Percentiles rank a stretch among this genome's conserved stretches.
These are phyloP conservation scores for Alternaria brassicicola DNA, from an alignment of 2,329 filamentous ascomycete genomes.

Conservation along the genomic window DNA sequence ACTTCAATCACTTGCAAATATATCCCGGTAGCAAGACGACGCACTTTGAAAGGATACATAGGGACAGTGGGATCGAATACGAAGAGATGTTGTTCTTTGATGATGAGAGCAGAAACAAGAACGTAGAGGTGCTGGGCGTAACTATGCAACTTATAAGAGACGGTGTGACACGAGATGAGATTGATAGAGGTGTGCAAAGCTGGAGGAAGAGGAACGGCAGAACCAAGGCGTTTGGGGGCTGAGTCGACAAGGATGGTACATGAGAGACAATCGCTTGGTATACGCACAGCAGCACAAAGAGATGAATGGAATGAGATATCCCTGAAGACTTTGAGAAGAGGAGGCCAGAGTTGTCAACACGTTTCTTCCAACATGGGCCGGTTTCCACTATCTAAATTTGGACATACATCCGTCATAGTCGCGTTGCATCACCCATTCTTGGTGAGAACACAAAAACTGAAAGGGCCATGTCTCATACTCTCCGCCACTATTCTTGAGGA, in stretches of 20 bases:
- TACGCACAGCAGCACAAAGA: not conserved
- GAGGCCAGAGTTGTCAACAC: too few relatives aligned
- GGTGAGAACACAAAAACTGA: too few relatives aligned
- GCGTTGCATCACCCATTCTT: too few relatives aligned
- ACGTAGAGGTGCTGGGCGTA: constrained; percentile 80
- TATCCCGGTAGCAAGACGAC: constrained; percentile 81
- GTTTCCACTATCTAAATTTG: too few relatives aligned
- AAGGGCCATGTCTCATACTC: too few relatives aligned
- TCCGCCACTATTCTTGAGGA: too few relatives aligned
- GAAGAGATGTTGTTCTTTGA: constrained; percentile 96
- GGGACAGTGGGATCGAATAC: constrained; percentile 72
- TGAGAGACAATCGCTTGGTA: too few relatives aligned
- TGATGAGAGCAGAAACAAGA: constrained; percentile 83
- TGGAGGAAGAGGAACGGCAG: constrained; percentile 77
- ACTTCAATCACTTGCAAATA: constrained; percentile 65
- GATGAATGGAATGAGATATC: not conserved
- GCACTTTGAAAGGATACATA: constrained; percentile 78
- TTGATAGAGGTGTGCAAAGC: constrained; percentile 78
- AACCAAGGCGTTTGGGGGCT: constrained; percentile 4
- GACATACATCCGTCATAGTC: too few relatives aligned
- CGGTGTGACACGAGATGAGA: constrained; percentile 75
- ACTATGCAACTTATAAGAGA: constrained; percentile 83
- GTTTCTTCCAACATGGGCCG: too few relatives aligned
- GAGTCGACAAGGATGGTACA: not conserved
- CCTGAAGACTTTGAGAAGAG: not conserved